These are phyloP conservation scores for Primulina huaijiensis DNA, from an alignment of 257 asterid genomes.

Conservation along the genomic window DNA sequence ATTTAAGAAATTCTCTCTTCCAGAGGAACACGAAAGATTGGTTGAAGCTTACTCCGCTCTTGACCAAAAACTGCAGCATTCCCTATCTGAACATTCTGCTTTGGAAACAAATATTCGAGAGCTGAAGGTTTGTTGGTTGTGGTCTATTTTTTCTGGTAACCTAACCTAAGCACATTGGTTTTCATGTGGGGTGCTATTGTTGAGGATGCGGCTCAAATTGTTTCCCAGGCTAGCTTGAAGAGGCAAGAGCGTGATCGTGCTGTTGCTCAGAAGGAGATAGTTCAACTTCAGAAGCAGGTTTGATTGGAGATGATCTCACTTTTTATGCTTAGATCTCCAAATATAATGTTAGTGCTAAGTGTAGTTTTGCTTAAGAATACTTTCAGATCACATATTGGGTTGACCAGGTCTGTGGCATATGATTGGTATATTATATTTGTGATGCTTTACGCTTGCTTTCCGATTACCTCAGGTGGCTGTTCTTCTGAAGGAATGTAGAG, in stretches of 20 bases:
- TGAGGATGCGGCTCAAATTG: constrained; percentile 18
- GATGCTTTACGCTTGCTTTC: not conserved
- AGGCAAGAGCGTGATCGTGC: constrained; percentile 76
- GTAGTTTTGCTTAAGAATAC: constrained; percentile 2
- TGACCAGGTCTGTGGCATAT: not conserved
- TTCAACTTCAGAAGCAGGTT: constrained; percentile 89
- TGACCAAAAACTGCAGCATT: constrained; percentile 63
- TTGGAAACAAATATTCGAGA: constrained; percentile 61
- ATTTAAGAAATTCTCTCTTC: constrained; percentile 20
- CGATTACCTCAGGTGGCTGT: constrained; percentile 58
- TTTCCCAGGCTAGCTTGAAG: constrained; percentile 64
- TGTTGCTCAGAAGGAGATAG: constrained; percentile 62
- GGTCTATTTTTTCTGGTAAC: constrained; percentile 4
- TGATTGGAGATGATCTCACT: constrained; percentile 6
- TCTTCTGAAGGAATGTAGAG: constrained; percentile 87
- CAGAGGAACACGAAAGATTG: constrained; percentile 83
- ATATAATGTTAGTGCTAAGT: constrained; percentile 4
- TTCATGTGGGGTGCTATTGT: constrained; percentile 12
- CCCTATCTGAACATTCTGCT: constrained; percentile 58
- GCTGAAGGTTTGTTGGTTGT: constrained; percentile 50
- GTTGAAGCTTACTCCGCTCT: constrained; percentile 65
- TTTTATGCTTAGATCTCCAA: not conserved
- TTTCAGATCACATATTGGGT: not conserved
- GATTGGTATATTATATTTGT: not conserved
- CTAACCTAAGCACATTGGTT: not conserved